A percentile compares a stretch with the other conserved stretches of the same genome.
Evolutionary conservation across 257 asterid genomes (phyloP).

Genomic region (Salvia splendens): DNA sequence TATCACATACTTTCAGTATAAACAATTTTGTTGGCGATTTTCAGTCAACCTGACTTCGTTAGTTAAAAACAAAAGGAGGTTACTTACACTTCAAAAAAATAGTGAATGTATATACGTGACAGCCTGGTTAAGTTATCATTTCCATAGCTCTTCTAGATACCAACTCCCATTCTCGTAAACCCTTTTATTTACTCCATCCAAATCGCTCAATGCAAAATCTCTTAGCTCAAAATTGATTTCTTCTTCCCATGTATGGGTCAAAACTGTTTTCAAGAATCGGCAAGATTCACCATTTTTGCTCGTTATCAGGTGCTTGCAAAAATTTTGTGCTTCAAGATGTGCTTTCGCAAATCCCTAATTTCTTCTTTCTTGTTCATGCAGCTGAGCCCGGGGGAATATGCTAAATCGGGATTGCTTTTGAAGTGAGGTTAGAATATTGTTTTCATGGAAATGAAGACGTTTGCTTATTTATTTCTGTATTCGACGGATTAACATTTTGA

Average conservation of each 20-base stretch:
- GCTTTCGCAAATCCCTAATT: constrained; percentile 36
- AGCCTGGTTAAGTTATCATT: constrained; percentile 21
- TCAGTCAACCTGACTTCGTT: no score
- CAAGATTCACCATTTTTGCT: constrained; percentile 24
- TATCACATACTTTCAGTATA: no score
- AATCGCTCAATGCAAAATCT: constrained; percentile 21
- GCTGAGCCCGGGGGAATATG: constrained; percentile 33
- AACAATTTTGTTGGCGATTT: no score
- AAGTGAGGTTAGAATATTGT: constrained; percentile 39
- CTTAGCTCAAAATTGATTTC: constrained; percentile 21
- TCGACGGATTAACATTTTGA: constrained; percentile 13
- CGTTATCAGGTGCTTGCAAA: constrained; percentile 17
- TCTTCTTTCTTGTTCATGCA: constrained; percentile 32
- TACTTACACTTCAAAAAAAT: no score
- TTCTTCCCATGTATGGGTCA: constrained; percentile 2
- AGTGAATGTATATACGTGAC: constrained; percentile 13
- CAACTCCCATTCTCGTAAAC: constrained; percentile 11
- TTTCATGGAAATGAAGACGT: constrained; percentile 26
- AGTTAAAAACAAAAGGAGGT: no score
- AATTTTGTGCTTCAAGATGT: constrained; percentile 22
- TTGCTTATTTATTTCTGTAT: not conserved
- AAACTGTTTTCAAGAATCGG: constrained; percentile 2
- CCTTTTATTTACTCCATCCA: constrained; percentile 23
- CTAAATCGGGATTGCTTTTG: constrained; percentile 28
- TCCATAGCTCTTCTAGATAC: constrained; percentile 6